Conservation (phyloP, 1,284 basidiomycete genomes). For the Pseudozyma tsukubaensis region DNA sequence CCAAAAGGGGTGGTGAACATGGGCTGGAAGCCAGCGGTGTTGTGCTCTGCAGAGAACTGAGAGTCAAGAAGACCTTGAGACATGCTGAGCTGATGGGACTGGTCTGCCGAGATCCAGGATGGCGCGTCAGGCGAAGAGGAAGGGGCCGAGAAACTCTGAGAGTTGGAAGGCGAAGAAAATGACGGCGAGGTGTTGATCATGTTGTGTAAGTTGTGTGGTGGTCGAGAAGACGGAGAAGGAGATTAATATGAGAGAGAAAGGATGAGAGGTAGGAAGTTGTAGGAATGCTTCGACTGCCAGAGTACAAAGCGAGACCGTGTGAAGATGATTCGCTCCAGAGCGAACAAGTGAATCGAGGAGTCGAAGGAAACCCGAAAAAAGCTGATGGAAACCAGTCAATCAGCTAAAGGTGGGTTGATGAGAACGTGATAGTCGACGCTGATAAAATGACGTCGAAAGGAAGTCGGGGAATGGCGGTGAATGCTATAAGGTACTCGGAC, state of each 20-base stretch:
- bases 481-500: slow-evolving; percentile 3
- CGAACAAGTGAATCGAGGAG: slow-evolving; percentile 3
- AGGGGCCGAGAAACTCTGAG: slow-evolving; percentile 19
- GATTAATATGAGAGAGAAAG: neutral
- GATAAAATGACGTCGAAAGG: slow-evolving; percentile 18
- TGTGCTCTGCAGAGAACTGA: slow-evolving; percentile 22
- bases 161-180: slow-evolving; percentile 20
- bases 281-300: slow-evolving; percentile 29
- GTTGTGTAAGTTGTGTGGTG: slow-evolving; percentile 4
- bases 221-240: neutral
- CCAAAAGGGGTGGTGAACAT: slow-evolving; percentile 15
- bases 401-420: slow-evolving; percentile 11
- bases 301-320: slow-evolving; percentile 18
- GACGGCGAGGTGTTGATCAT: slow-evolving; percentile 36
- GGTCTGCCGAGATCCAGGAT: slow-evolving; percentile 15
- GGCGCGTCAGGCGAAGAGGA: slow-evolving; percentile 32
- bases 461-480: slow-evolving; percentile 18
- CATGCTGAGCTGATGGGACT: slow-evolving; percentile 18
- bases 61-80: slow-evolving; percentile 14
- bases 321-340: slow-evolving; percentile 23
- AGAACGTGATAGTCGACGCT: neutral
- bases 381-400: slow-evolving; percentile 37
- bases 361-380: neutral
- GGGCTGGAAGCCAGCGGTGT: slow-evolving; percentile 23
- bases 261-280: neutral